Evolutionary conservation across 345 rosid genomes (phyloP).

Genomic region (Pugionium cornutum): DNA sequence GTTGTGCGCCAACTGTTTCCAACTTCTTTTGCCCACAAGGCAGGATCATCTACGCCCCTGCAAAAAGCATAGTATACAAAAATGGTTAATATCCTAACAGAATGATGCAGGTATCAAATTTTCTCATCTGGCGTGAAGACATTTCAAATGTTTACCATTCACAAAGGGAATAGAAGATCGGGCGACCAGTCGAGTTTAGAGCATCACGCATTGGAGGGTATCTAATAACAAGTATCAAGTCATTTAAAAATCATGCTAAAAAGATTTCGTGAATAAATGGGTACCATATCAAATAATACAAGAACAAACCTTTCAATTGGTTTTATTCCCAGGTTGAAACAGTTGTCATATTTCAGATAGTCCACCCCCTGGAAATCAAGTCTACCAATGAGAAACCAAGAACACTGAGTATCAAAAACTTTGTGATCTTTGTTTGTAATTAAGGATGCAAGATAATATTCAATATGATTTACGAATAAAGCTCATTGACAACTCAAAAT

Average conservation of each 20-base stretch:
- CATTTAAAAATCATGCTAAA: conserved; percentile 3
- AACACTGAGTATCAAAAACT: too few relatives aligned
- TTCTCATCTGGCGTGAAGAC: conserved; percentile 8
- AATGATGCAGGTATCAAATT: not conserved
- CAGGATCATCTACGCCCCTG: conserved; percentile 95
- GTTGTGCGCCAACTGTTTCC: conserved; percentile 99
- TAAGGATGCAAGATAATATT: too few relatives aligned
- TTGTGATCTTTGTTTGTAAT: too few relatives aligned
- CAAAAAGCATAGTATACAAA: not conserved
- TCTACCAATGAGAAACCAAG: conserved; percentile 22
- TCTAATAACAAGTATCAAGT: conserved; percentile 48
- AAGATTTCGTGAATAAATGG: not conserved
- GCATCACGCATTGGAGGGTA: conserved; percentile 97
- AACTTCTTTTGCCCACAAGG: conserved; percentile 87
- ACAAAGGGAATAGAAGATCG: conserved; percentile 84
- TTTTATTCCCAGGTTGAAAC: conserved; percentile 82
- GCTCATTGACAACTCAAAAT: conserved; percentile 8
- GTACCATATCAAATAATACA: conserved; percentile 11
- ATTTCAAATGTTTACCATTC: conserved; percentile 63
- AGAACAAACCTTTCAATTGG: conserved; percentile 66
- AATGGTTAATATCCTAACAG: not conserved
- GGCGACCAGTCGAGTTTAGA: conserved; percentile 65
- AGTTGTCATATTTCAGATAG: conserved; percentile 95
- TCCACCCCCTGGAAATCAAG: conserved; percentile 69
- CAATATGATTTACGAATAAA: not conserved